These are phyloP conservation scores for Rhododendron henanense DNA, from an alignment of 148 eudicot genomes.

Conservation along the genomic window DNA sequence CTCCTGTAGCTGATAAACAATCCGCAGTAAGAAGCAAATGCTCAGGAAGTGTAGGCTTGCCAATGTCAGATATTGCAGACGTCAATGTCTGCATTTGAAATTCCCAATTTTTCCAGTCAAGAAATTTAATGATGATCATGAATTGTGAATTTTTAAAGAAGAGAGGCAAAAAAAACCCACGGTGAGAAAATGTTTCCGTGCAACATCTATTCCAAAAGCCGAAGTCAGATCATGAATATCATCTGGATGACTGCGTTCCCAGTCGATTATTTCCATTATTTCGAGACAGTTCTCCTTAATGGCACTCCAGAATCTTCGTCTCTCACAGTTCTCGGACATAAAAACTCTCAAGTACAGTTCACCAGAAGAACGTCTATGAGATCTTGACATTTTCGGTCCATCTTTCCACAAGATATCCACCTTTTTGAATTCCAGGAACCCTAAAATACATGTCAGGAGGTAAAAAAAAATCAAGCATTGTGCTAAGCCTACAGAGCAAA, in stretches of 20 bases:
- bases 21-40: conserved; percentile 77
- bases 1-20: conserved; percentile 76
- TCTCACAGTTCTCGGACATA: conserved; percentile 44
- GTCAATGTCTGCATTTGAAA: conserved; percentile 57
- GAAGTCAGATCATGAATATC: conserved; percentile 56
- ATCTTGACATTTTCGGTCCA: conserved; percentile 28
- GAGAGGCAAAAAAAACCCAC: conserved; percentile 33
- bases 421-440: conserved; percentile 67
- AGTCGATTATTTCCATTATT: conserved; percentile 75
- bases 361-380: conserved; percentile 32
- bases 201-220: conserved; percentile 69
- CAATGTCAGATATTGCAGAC: conserved; percentile 63
- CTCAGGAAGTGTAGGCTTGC: conserved; percentile 72
- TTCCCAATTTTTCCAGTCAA: not conserved
- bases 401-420: conserved; percentile 86
- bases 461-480: not conserved
- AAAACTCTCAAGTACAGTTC: conserved; percentile 63
- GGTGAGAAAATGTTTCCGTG: conserved; percentile 54
- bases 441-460: conserved; percentile 27
- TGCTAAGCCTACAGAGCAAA: not conserved
- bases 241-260: conserved; percentile 93
- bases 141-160: not conserved
- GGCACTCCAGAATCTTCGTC: conserved; percentile 48
- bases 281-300: conserved; percentile 65
- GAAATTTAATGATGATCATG: not conserved